Conservation (phyloP, 805 yeast genomes). For the Torulaspora indica region DNA sequence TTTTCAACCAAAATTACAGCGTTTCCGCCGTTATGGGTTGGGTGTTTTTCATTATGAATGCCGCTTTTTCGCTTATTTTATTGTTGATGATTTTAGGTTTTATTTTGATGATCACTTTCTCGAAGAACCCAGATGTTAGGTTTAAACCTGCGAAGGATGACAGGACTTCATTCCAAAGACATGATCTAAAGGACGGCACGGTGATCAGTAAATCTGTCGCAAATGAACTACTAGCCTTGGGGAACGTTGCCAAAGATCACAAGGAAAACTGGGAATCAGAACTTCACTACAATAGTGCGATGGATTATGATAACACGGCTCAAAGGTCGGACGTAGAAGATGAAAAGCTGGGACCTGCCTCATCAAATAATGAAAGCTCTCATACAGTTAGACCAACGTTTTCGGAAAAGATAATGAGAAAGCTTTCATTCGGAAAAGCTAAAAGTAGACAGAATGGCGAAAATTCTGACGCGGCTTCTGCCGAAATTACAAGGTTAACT, state of each 20-base stretch:
- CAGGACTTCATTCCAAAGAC: constrained; percentile 78
- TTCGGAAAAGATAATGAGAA: constrained; percentile 26
- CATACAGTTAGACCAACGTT: constrained; percentile 18
- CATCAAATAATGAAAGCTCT: constrained; percentile 14
- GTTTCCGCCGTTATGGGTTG: constrained; percentile 89
- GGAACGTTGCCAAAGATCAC: constrained; percentile 79
- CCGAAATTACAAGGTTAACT: constrained; percentile 13
- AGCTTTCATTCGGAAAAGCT: constrained; percentile 20
- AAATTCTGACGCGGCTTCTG: not conserved
- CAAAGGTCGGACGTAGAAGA: constrained; percentile 17
- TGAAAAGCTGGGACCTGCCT: constrained; percentile 15
- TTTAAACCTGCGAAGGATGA: constrained; percentile 88
- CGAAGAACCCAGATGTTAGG: constrained; percentile 85
- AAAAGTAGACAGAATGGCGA: constrained; percentile 6
- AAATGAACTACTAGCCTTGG: constrained; percentile 64
- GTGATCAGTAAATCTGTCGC: constrained; percentile 34
- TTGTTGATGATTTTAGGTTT: constrained; percentile 66
- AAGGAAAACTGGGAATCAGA: constrained; percentile 68
- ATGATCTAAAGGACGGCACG: constrained; percentile 34
- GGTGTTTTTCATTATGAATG: constrained; percentile 82
- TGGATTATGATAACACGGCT: constrained; percentile 8
- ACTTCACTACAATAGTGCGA: constrained; percentile 32
- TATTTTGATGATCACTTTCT: constrained; percentile 55
- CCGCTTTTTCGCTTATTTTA: constrained; percentile 76
- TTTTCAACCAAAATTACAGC: constrained; percentile 73